Percentiles rank a stretch among this genome's conserved stretches.
Evolutionary conservation across 352 stramenopile genomes (phyloP).

Genomic region (Pythium utonaiense): DNA sequence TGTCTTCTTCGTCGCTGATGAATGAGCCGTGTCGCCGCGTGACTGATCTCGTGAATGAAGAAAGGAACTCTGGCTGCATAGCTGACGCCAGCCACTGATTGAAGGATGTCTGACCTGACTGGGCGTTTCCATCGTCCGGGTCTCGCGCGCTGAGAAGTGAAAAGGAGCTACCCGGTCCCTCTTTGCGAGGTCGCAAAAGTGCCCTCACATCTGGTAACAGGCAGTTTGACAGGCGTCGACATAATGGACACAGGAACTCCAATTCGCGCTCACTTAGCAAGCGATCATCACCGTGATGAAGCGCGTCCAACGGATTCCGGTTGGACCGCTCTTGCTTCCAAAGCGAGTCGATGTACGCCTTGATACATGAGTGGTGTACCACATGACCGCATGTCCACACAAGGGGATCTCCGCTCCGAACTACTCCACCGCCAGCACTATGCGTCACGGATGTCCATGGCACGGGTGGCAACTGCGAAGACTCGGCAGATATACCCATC

Average conservation of each 20-base stretch:
- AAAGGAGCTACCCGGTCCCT: constrained; percentile 13
- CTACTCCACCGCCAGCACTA: neutral
- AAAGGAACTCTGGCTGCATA: neutral
- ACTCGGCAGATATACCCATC: constrained; percentile 14
- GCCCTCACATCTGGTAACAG: constrained; percentile 41
- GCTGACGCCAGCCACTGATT: neutral
- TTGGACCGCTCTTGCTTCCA: constrained; percentile 56
- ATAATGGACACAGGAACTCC: constrained; percentile 80
- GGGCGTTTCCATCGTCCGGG: constrained; percentile 5
- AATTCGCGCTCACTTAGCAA: constrained; percentile 62
- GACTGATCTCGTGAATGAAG: constrained; percentile 11
- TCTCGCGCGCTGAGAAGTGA: constrained; percentile 4
- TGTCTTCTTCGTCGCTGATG: neutral
- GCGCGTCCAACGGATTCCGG: constrained; percentile 36
- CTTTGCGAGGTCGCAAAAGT: neutral
- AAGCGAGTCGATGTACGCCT: constrained; percentile 64
- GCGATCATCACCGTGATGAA: constrained; percentile 47
- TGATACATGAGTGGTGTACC: constrained; percentile 66
- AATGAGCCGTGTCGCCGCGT: neutral
- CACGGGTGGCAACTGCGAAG: constrained; percentile 4
- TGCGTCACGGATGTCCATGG: constrained; percentile 10
- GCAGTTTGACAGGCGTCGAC: constrained; percentile 70
- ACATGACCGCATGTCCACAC: constrained; percentile 73
- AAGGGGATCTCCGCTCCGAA: constrained; percentile 27
- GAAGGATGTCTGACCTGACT: neutral